phyloP scores from a whole-genome alignment of 495 filamentous ascomycete genomes.

The Lepraria neglecta region DNA sequence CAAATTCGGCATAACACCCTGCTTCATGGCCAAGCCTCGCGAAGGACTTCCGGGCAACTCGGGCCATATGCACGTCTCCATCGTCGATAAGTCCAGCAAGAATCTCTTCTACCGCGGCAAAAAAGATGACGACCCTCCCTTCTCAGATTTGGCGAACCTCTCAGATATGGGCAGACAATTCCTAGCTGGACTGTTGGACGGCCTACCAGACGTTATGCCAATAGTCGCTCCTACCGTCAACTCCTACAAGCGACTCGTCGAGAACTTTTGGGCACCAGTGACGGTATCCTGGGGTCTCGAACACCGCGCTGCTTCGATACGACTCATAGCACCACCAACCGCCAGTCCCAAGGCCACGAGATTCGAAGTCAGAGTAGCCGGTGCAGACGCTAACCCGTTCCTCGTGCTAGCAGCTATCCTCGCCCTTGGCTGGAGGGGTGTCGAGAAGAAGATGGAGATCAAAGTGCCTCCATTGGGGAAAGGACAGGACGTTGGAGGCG shows the following conservation, averaged over 20 bases:
- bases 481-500: conserved; percentile 69
- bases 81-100: conserved; percentile 60
- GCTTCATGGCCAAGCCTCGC: conserved; percentile 98
- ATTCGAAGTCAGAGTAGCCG: conserved; percentile 85
- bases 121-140: conserved; percentile 61
- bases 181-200: conserved; percentile 81
- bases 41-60: conserved; percentile 86
- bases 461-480: conserved; percentile 75
- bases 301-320: conserved; percentile 85
- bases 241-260: conserved; percentile 93
- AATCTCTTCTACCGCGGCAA: conserved; percentile 75
- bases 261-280: conserved; percentile 98
- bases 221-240: conserved; percentile 90
- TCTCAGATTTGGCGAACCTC: conserved; percentile 68
- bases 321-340: conserved; percentile 82
- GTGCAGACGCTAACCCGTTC: conserved; percentile 84
- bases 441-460: conserved; percentile 83
- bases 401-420: conserved; percentile 83
- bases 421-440: conserved; percentile 78
- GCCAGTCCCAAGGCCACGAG: conserved; percentile 75
- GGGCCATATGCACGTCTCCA: conserved; percentile 90
- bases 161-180: conserved; percentile 90
- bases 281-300: conserved; percentile 96
- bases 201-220: conserved; percentile 92
- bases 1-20: conserved; percentile 85